A percentile compares a stretch with the other conserved stretches of the same genome.
These are phyloP conservation scores for Penicillium cinerascens DNA, from an alignment of 495 filamentous ascomycete species.

Conservation along the genomic window DNA sequence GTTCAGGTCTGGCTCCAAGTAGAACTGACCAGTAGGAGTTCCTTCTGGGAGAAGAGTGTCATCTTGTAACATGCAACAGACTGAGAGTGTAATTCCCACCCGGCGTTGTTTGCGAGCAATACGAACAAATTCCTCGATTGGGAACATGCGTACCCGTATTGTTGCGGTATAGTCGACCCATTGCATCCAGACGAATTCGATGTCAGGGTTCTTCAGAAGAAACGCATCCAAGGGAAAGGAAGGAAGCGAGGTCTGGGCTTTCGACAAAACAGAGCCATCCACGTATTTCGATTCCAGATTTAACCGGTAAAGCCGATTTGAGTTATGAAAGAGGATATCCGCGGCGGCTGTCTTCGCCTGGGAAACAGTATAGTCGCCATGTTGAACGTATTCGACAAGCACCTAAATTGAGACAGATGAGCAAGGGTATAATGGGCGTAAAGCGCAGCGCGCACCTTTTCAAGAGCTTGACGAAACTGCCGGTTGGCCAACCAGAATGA, in stretches of 20 bases:
- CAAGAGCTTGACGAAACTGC: constrained; percentile 73
- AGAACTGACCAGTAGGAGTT: constrained; percentile 54
- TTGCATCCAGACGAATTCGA: constrained; percentile 65
- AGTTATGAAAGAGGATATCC: constrained; percentile 67
- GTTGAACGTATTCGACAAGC: constrained; percentile 57
- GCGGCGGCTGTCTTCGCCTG: constrained; percentile 59
- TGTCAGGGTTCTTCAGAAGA: constrained; percentile 23
- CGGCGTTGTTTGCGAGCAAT: constrained; percentile 52
- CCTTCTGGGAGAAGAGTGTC: constrained; percentile 35
- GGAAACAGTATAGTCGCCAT: constrained; percentile 49
- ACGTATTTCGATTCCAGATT: constrained; percentile 16
- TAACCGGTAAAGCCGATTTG: constrained; percentile 63
- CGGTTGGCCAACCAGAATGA: constrained; percentile 73
- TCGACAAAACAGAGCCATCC: neutral
- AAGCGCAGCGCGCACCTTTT: constrained; percentile 43
- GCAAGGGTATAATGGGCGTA: neutral
- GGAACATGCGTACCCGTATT: constrained; percentile 65
- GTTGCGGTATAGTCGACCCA: constrained; percentile 77
- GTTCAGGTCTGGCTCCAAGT: constrained; percentile 57
- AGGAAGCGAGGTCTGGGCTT: neutral
- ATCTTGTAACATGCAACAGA: constrained; percentile 54
- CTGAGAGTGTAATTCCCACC: constrained; percentile 53
- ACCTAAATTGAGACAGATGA: constrained; percentile 38
- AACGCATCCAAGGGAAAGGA: constrained; percentile 22
- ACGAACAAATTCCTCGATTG: constrained; percentile 59